A percentile compares a stretch with the other conserved stretches of the same genome.
Conservation (phyloP, 1,139 yeast genomes). For the Debaryomyces sp. region DNA sequence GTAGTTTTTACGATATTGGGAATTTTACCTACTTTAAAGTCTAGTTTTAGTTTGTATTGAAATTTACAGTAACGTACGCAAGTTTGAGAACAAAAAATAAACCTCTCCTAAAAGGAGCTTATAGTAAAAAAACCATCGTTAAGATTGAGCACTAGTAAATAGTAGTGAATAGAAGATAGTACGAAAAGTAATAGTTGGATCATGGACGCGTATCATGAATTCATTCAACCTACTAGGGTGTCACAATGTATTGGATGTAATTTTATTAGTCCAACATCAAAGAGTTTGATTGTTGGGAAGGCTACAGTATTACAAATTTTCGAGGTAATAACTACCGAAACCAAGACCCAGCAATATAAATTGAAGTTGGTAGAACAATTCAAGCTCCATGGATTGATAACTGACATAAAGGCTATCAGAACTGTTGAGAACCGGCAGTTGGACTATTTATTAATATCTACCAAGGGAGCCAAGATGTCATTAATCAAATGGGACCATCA, state of each 20-base stretch:
- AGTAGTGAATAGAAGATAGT: neutral
- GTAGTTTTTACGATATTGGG: neutral
- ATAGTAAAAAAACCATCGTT: neutral
- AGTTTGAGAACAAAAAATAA: conserved; percentile 5
- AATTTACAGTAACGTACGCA: conserved; percentile 1
- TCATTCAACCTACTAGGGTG: conserved; percentile 79
- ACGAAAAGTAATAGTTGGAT: neutral
- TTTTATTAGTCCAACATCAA: conserved; percentile 53
- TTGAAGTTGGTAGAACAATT: conserved; percentile 66
- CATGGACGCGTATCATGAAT: conserved; percentile 85
- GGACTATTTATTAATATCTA: conserved; percentile 68
- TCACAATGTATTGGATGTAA: conserved; percentile 63
- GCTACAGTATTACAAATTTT: conserved; percentile 75
- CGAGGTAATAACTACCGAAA: conserved; percentile 36
- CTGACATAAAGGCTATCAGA: conserved; percentile 57
- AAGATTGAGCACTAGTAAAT: neutral
- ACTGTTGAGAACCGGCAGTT: conserved; percentile 51
- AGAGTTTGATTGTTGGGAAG: conserved; percentile 69
- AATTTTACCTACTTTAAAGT: neutral
- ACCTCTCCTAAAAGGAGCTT: conserved; percentile 5
- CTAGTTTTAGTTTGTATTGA: neutral
- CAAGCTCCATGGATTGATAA: conserved; percentile 69
- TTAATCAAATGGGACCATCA: conserved; percentile 70
- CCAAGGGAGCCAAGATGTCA: conserved; percentile 77
- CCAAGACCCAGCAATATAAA: conserved; percentile 29